Evolutionary conservation across 1,139 yeast species (phyloP).

Genomic region (Suhomyces bolitotheri): DNA sequence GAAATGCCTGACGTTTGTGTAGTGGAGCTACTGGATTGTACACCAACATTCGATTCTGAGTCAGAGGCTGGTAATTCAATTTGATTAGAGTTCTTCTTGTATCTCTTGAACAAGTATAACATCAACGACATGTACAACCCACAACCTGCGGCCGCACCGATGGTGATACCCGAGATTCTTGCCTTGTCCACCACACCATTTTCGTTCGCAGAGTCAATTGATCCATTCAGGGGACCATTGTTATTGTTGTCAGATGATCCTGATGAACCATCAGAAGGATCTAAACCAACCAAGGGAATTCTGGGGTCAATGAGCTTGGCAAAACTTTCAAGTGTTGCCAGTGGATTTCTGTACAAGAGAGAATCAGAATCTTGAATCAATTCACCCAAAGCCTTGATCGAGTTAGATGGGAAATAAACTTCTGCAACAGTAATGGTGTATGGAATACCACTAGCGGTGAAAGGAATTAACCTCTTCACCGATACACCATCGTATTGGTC

Average conservation of each 20-base stretch:
- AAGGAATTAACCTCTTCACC: constrained; percentile 66
- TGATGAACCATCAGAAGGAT: constrained; percentile 23
- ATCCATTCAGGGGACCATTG: constrained; percentile 30
- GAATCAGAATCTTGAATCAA: constrained; percentile 48
- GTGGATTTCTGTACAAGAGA: constrained; percentile 50
- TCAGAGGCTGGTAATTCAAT: constrained; percentile 47
- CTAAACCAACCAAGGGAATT: constrained; percentile 61
- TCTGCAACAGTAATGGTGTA: constrained; percentile 77
- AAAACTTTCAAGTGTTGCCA: constrained; percentile 46
- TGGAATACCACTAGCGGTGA: constrained; percentile 47
- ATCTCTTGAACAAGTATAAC: constrained; percentile 43
- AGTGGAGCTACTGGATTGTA: constrained; percentile 22
- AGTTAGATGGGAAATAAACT: constrained; percentile 63
- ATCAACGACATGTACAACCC: constrained; percentile 56
- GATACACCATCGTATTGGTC: constrained; percentile 41
- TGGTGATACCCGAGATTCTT: constrained; percentile 56
- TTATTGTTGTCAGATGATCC: constrained; percentile 17
- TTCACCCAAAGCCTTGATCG: constrained; percentile 45
- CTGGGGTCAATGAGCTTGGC: constrained; percentile 61
- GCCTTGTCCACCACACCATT: constrained; percentile 31
- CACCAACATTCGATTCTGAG: constrained; percentile 40
- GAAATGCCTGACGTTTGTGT: constrained; percentile 27
- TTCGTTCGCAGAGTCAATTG: constrained; percentile 33
- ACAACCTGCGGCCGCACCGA: constrained; percentile 72
- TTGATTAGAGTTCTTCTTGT: constrained; percentile 33